Base-by-base conservation (phyloP, 306 rosid genomes). In the Rosa lucieae region DNA sequence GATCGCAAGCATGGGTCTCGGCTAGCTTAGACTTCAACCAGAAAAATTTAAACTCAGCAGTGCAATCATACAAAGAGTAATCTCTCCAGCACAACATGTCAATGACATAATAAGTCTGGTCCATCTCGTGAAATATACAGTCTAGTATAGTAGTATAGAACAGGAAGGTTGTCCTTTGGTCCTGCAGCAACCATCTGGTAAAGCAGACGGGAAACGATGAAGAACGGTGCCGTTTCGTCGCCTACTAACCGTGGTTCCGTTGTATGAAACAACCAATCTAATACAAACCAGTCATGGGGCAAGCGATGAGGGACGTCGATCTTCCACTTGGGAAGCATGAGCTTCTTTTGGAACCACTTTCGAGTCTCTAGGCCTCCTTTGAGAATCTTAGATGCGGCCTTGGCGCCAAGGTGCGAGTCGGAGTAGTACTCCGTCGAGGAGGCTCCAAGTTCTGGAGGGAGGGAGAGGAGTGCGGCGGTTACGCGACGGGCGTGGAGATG, bases 301-400 rank as follows among this genome's bases (percentile, higher is more conserved):
- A 94, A 92, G 18, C 80, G 87, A 42, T 88, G 89, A 1, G 98
- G 98, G 43, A 94, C 89, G 75, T 94, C 97, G 79, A 94, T 90
- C 94, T 92, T 94, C 97, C 98, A 94, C 85, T 94, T 97, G 3
- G 97, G 98, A 18, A 82, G 97, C 92, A 94, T 85, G 51, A 94
- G 92, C 80, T 94, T 94, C 49, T 85, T 86, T 9, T 97, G 88
- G 77, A 94, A 90, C 98, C 98, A 92, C 83, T 91, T 88, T 13
- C 97, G 91, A 70, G 92, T 91, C 80, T 90, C 97, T 1, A 88
- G 37, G 63, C 87, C 87, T 78, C 40, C 78, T 56, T 47, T 47
- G 52, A 47, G 15, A 12, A 83, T 84, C 85, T 80, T 86, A 53
- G 87, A 80, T 39, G 89, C 85, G 51, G 15, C 80, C 52, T 26